These are phyloP conservation scores for Penicillium dipodomyicola DNA, from an alignment of 495 filamentous ascomycete genomes.

Conservation along the genomic window DNA sequence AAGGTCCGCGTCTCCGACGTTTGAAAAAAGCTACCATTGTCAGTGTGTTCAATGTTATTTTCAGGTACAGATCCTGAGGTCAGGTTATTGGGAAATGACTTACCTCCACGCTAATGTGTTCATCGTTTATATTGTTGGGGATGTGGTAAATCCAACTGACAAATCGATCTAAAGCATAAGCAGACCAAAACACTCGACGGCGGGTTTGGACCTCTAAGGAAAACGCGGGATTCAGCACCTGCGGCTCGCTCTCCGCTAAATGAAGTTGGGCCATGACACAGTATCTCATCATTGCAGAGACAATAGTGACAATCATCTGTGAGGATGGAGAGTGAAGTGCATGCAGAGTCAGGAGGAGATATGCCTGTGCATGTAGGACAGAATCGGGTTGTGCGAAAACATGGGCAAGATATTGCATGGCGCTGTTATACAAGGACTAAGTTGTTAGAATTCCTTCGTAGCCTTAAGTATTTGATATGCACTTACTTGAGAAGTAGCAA, in stretches of 20 bases:
- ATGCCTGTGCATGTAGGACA: constrained; percentile 24
- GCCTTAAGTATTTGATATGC: not conserved
- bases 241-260: constrained; percentile 9
- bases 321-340: constrained; percentile 28
- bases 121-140: constrained; percentile 22
- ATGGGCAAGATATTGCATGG: constrained; percentile 14
- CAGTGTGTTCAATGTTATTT: not conserved
- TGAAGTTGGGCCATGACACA: constrained; percentile 23
- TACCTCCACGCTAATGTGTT: constrained; percentile 23
- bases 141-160: constrained; percentile 26
- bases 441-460: not conserved
- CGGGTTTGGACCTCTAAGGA: constrained; percentile 21
- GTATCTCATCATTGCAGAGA: constrained; percentile 23
- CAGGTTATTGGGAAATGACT: not conserved
- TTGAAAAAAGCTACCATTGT: constrained; percentile 21
- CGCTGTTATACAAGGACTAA: constrained; percentile 17
- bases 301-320: constrained; percentile 22
- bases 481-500: constrained; percentile 20
- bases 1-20: constrained; percentile 20
- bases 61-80: not conserved
- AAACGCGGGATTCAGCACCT: not conserved
- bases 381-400: constrained; percentile 19
- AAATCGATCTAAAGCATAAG: constrained; percentile 26
- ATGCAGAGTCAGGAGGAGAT: constrained; percentile 26
- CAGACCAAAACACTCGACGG: constrained; percentile 27